Conservation (phyloP, 305 asterid species). For the Fraxinus platypoda region DNA sequence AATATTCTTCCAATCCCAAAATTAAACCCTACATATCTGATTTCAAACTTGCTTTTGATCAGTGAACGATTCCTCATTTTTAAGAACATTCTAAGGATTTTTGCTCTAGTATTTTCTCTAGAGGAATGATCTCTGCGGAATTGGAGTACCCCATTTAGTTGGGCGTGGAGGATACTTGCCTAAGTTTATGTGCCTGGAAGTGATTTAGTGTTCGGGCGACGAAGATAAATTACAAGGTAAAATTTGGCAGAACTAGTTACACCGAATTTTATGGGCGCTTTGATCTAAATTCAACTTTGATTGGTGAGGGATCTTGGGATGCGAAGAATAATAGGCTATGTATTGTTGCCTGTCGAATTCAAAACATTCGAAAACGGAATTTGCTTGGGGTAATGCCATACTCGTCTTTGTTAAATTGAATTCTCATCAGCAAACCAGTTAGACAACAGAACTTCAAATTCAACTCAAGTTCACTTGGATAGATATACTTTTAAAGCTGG, state of each 20-base stretch:
- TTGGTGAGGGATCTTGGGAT: slow-evolving; percentile 69
- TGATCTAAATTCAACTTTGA: slow-evolving; percentile 29
- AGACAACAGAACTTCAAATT: no score
- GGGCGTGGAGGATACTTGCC: slow-evolving; percentile 23
- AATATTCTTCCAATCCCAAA: no score
- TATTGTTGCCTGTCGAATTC: slow-evolving; percentile 48
- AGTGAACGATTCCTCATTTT: no score
- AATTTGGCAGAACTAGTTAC: slow-evolving; percentile 21
- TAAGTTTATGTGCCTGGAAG: slow-evolving; percentile 24
- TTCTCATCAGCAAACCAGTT: no score
- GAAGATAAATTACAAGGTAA: slow-evolving; percentile 29
- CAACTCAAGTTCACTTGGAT: no score
- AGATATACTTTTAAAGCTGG: no score
- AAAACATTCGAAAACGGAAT: slow-evolving; percentile 2
- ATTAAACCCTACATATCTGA: no score
- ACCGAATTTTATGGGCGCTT: background rate
- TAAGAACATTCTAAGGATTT: background rate
- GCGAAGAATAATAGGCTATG: slow-evolving; percentile 33
- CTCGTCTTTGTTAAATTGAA: slow-evolving; percentile 34
- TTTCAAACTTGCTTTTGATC: no score
- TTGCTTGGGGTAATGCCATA: slow-evolving; percentile 43
- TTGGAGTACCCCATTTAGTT: slow-evolving; percentile 38
- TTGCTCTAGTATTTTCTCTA: slow-evolving; percentile 25
- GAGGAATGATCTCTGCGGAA: slow-evolving; percentile 19
- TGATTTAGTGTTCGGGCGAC: slow-evolving; percentile 35